phyloP scores from a whole-genome alignment of 306 rosid species.

The Lathyrus oleraceus region DNA sequence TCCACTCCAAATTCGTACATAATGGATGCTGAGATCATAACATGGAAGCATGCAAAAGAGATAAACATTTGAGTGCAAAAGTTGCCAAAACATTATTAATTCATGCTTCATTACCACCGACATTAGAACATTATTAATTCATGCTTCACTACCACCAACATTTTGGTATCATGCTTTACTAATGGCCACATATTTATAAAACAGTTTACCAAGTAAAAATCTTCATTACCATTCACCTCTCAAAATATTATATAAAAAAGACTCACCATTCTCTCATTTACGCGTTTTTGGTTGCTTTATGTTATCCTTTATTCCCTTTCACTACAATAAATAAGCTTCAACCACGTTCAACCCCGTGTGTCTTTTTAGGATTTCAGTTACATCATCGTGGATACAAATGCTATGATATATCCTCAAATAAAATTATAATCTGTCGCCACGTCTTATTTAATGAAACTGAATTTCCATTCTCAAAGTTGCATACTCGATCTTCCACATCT shows the following conservation, averaged over 20 bases:
- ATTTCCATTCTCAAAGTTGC: neutral
- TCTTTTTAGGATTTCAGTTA: neutral
- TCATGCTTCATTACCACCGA: too few relatives aligned
- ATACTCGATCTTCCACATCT: neutral
- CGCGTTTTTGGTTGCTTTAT: neutral
- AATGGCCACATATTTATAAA: neutral
- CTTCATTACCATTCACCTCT: neutral
- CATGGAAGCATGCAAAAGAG: too few relatives aligned
- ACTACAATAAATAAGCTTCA: neutral
- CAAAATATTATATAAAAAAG: neutral
- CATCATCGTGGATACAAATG: neutral
- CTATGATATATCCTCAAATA: neutral
- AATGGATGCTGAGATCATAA: too few relatives aligned
- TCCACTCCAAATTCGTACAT: too few relatives aligned
- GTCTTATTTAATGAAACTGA: neutral
- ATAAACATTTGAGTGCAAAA: too few relatives aligned
- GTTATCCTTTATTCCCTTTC: neutral
- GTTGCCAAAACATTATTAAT: too few relatives aligned
- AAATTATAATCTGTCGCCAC: neutral
- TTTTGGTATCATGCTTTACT: neutral
- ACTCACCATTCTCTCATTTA: neutral
- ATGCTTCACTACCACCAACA: neutral
- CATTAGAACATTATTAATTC: neutral
- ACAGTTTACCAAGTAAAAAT: too few relatives aligned
- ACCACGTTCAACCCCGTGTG: neutral